Conservation (phyloP, 2,329 filamentous ascomycete species). For the Neocatenulostroma microsporum region DNA sequence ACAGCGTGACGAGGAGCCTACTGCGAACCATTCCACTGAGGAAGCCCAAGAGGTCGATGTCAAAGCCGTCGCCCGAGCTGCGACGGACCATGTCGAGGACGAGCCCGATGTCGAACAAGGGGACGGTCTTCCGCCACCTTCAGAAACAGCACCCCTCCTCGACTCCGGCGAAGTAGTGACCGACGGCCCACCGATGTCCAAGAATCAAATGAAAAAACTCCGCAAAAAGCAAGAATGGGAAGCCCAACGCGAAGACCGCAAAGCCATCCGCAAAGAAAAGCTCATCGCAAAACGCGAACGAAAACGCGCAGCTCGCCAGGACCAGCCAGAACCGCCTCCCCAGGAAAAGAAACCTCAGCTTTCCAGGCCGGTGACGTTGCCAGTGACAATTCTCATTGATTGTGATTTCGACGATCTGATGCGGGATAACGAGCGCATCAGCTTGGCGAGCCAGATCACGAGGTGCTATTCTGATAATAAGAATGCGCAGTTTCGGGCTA, state of each 20-base stretch:
- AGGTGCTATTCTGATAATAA: conserved; percentile 84
- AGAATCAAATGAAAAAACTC: conserved; percentile 77
- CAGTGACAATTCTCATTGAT: conserved; percentile 76
- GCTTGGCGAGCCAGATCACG: conserved; percentile 74
- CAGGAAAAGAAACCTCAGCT: conserved; percentile 9
- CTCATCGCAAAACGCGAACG: conserved; percentile 46
- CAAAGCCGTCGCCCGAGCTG: no score
- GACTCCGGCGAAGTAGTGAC: neutral
- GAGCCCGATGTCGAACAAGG: neutral
- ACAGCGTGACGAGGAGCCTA: neutral
- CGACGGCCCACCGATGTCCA: conserved; percentile 54
- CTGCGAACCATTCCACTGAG: no score
- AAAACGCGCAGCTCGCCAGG: conserved; percentile 30
- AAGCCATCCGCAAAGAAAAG: conserved; percentile 52
- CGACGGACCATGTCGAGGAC: neutral
- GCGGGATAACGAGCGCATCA: conserved; percentile 76
- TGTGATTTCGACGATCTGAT: conserved; percentile 89
- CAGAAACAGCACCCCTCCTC: conserved; percentile 7
- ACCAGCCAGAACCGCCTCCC: conserved; percentile 9
- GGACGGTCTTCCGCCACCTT: conserved; percentile 5
- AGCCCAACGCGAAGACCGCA: conserved; percentile 53
- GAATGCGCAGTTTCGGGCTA: conserved; percentile 56
- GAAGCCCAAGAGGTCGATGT: no score
- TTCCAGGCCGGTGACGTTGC: conserved; percentile 49
- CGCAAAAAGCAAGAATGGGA: conserved; percentile 69